phyloP scores from a whole-genome alignment of 2,329 filamentous ascomycete genomes.

The Colletotrichum graminicola region DNA sequence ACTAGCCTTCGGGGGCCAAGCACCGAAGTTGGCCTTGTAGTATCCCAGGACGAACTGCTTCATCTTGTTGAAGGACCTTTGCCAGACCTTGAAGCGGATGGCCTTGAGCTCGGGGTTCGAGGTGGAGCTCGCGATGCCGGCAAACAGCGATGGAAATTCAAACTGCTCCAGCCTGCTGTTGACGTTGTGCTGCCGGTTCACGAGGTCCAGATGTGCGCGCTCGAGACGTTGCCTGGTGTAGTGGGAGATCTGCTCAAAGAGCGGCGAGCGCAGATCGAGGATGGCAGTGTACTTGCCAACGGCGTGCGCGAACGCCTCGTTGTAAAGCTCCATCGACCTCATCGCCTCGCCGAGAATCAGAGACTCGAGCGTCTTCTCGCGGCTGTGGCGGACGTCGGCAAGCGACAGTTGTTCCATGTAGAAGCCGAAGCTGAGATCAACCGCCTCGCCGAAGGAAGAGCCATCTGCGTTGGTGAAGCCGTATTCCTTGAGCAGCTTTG shows the following conservation, averaged over 20 bases:
- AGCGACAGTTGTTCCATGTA: conserved; percentile 84
- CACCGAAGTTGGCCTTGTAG: conserved; percentile 70
- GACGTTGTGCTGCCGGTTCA: conserved; percentile 77
- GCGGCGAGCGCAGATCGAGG: conserved; percentile 72
- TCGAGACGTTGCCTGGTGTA: conserved; percentile 85
- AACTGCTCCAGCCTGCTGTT: conserved; percentile 85
- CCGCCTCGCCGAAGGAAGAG: conserved; percentile 69
- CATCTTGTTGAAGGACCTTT: conserved; percentile 78
- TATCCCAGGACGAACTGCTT: conserved; percentile 79
- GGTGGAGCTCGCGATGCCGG: conserved; percentile 87
- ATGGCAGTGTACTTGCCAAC: conserved; percentile 87
- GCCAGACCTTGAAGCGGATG: conserved; percentile 89
- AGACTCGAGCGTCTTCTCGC: conserved; percentile 90
- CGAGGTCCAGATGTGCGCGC: conserved; percentile 83
- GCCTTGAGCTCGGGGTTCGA: conserved; percentile 80
- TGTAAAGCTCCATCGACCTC: conserved; percentile 85
- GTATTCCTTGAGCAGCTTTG: conserved; percentile 66
- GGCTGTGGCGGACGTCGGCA: conserved; percentile 83
- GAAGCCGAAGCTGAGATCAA: conserved; percentile 75
- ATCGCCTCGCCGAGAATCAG: conserved; percentile 91
- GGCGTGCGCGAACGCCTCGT: conserved; percentile 91
- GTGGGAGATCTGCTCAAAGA: conserved; percentile 77
- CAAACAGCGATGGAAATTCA: conserved; percentile 90
- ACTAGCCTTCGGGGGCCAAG: conserved; percentile 91
- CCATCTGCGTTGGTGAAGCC: conserved; percentile 69